A percentile compares a stretch with the other conserved stretches of the same genome.
phyloP scores from a whole-genome alignment of 345 rosid genomes.

The Ailanthus altissimus region DNA sequence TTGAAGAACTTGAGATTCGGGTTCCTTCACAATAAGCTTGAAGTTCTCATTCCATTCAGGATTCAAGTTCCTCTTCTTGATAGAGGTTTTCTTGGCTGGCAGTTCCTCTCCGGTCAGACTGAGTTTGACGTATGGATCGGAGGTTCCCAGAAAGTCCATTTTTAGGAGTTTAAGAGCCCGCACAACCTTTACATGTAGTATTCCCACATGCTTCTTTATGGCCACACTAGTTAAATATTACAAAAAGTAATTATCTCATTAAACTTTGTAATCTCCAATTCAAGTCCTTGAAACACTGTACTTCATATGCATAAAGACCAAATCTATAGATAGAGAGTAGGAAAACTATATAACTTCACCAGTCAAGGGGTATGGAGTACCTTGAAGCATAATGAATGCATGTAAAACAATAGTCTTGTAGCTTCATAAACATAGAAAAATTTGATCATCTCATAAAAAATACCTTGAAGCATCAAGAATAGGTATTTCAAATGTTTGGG shows the following conservation, averaged over 20 bases:
- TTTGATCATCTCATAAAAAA: slow-evolving; percentile 22
- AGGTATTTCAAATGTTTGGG: slow-evolving; percentile 61
- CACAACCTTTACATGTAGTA: slow-evolving; percentile 64
- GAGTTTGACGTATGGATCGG: slow-evolving; percentile 76
- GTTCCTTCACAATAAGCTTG: slow-evolving; percentile 69
- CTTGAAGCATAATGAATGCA: no score
- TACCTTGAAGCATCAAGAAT: slow-evolving; percentile 64
- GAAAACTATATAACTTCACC: background rate
- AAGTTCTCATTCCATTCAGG: slow-evolving; percentile 84
- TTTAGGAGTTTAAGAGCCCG: slow-evolving; percentile 64
- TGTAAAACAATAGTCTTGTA: no score
- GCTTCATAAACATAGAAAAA: background rate
- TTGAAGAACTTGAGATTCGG: slow-evolving; percentile 59
- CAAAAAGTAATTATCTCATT: background rate
- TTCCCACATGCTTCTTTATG: slow-evolving; percentile 75
- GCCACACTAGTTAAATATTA: slow-evolving; percentile 38
- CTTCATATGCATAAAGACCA: background rate
- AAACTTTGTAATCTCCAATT: background rate
- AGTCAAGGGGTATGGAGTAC: background rate
- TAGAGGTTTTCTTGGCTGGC: slow-evolving; percentile 65
- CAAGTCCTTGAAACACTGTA: background rate
- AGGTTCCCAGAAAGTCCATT: slow-evolving; percentile 65
- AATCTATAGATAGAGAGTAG: background rate
- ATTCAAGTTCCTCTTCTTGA: slow-evolving; percentile 72
- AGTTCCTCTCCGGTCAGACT: slow-evolving; percentile 63